Evolutionary conservation across 345 rosid species (phyloP), one percentile per base, ranked within the genome.

Genomic region (Eucalyptus polyanthemos): DNA sequence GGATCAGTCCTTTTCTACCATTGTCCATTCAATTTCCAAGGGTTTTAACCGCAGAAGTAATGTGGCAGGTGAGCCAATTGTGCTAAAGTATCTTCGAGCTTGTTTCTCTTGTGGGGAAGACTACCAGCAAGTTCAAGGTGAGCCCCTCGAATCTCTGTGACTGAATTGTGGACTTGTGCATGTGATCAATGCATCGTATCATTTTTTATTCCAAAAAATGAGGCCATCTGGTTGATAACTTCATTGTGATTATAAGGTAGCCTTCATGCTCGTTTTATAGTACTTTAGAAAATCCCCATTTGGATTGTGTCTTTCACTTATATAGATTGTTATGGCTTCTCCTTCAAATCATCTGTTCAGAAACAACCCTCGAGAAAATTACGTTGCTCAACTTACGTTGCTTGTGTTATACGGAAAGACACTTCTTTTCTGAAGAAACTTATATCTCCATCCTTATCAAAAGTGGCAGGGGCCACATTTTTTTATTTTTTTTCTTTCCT

Each of bases 31-130:
- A 87, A 88, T 87, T 50, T 60, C 86, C 45, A 86, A 86, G 62
- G 62, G 72, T 51, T 88, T 89, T 88, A 89, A 76, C 29, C n/a
- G 40, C 14, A 29, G 58, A 81, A 58, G 87, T 62, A 50, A 50
- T 86, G 21, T 93, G 87, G 88, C 93, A 98, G 99, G 94, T 90
- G 92, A 93, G 65, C 88, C 95, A 3, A 81, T 92, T 88, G 90
- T 91, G 88, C 92, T 96, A 50, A 90, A 94, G 86, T 90, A 94
- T 90, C 87, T 97, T 72, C 97, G 92, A 91, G 97, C 95, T 37
- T 98, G 97, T 89, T 95, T 98, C 90, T 94, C 97, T 91, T 98
- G 99, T 88, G 99, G 99, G 87, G 97, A 95, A 88, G 96, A 96
- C 56, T 96, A 92, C 34, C 93, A 45, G 88, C 95, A 95, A 88